Base-by-base conservation (phyloP, 1,284 basidiomycete genomes). In the Sparassis latifolia region DNA sequence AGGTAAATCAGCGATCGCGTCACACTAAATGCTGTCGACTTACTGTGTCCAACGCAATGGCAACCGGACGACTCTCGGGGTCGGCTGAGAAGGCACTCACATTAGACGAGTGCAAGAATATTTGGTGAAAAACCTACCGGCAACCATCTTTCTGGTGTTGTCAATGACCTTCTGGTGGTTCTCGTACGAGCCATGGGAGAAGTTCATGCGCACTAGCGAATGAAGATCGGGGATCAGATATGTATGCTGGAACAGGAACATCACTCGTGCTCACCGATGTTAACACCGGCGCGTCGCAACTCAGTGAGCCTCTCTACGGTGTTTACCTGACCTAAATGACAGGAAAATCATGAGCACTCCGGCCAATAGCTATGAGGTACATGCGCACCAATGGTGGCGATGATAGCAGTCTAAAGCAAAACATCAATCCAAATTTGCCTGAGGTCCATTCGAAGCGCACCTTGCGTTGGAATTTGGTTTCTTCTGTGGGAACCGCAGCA, bases 121-220 rank as follows among this genome's bases (percentile, higher is more conserved):
- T 42, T 5, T 5, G 42, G 46, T 51, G 30, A 3, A 28, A 39
- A 12, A 68, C 80, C 59, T 60, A 91, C 89, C 70, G 45, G 80
- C 82, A 53, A 91, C 79, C 74, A 90, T 86, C 65, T 84, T 85
- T 62, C 93, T 82, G 47, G 92, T 89, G 77, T 97, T 97, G 76
- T 97, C 92, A 66, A 98, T 92, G 58, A 97, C 94, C 58, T 89
- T 93, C 75, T 97, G 92, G 74, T 98, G 95, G 70, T 95, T 97
- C 64, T 93, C 92, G 70, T 98, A 95, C 51, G 86, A 88, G 50
- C 93, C 93, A 82, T 97, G 93, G 50, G 93, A 96, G 70, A 96
- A 96, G 79, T 97, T 97, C 93, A 97, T 97, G 71, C 94, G 92
- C 55, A 97, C 94, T 96, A 61, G 47, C 33, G 47, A 48, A 43